Base-by-base conservation (phyloP, 495 filamentous ascomycete genomes). In the Xylaria venustula region DNA sequence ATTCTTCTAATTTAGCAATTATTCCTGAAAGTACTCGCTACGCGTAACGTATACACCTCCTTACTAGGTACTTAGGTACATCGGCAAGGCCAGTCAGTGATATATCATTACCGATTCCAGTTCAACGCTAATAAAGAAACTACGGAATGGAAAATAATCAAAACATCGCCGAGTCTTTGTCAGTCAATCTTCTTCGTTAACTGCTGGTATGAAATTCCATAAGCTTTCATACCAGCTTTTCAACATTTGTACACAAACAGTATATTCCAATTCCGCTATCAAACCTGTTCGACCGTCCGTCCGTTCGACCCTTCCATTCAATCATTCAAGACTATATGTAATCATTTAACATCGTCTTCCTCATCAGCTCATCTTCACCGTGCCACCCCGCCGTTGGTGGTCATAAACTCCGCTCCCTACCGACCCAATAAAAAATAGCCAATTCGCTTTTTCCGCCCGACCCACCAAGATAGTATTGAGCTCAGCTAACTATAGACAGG, bases 201-300 rank as follows among this genome's bases (percentile, higher is more conserved):
- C n/a, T n/a, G n/a, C n/a, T n/a, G n/a, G n/a, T n/a, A n/a, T n/a
- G n/a, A n/a, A n/a, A n/a, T n/a, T n/a, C n/a, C n/a, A n/a, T n/a
- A n/a, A n/a, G n/a, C n/a, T n/a, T n/a, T n/a, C n/a, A n/a, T n/a
- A n/a, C n/a, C n/a, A n/a, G n/a, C n/a, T n/a, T n/a, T n/a, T n/a
- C n/a, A n/a, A n/a, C n/a, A n/a, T n/a, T n/a, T n/a, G n/a, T n/a
- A n/a, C n/a, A n/a, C 17, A 37, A 57, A 37, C 26, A 48, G 19
- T 57, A 57, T 48, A 48, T 57, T 57, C 20, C 28, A 57, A 26
- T 19, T 48, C 47, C 54, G 26, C n/a, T 57, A 57, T 48, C 30
- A 22, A 57, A 56, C 26, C 23, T 25, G 37, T 22, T 7, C 15
- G 9, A 56, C 53, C 19, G 42, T 42, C 52, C 23, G 36, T 2